These are phyloP conservation scores for Jackrogersella minutella DNA, from an alignment of 495 filamentous ascomycete species.

Conservation along the genomic window DNA sequence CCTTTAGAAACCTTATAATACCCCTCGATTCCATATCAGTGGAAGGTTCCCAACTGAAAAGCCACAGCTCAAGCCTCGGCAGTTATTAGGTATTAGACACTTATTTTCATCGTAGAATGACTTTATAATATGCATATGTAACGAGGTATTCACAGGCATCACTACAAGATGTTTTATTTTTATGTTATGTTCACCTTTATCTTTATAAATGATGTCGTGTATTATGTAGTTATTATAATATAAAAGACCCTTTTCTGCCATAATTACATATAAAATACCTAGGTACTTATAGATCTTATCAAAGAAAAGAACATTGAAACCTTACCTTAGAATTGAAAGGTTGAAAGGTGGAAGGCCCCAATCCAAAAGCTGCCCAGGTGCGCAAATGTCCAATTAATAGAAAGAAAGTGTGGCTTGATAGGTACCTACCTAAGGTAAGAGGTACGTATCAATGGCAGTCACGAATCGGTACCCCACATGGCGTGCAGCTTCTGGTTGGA, in stretches of 20 bases:
- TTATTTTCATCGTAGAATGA: no score
- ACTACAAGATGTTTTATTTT: no score
- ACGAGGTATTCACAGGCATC: no score
- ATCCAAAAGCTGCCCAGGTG: neutral
- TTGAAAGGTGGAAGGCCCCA: neutral
- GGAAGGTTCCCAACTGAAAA: no score
- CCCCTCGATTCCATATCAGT: no score
- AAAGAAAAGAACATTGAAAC: neutral
- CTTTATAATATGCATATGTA: no score
- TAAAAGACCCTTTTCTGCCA: no score
- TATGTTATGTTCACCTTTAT: no score
- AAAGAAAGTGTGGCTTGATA: slow-evolving; percentile 1
- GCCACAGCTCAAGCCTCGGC: slow-evolving; percentile 31
- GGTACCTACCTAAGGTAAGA: neutral
- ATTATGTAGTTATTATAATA: no score
- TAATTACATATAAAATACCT: no score
- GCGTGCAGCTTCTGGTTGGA: neutral
- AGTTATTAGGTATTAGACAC: slow-evolving; percentile 6
- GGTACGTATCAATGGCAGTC: no score
- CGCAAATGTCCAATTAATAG: neutral
- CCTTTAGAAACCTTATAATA: slow-evolving; percentile 11
- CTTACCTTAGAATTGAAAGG: neutral
- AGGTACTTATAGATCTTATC: neutral
- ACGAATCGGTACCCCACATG: neutral
- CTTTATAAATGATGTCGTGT: neutral